Conservation (phyloP, 2,329 filamentous ascomycete genomes). For the Phaeosphaeriaceae sp. region DNA sequence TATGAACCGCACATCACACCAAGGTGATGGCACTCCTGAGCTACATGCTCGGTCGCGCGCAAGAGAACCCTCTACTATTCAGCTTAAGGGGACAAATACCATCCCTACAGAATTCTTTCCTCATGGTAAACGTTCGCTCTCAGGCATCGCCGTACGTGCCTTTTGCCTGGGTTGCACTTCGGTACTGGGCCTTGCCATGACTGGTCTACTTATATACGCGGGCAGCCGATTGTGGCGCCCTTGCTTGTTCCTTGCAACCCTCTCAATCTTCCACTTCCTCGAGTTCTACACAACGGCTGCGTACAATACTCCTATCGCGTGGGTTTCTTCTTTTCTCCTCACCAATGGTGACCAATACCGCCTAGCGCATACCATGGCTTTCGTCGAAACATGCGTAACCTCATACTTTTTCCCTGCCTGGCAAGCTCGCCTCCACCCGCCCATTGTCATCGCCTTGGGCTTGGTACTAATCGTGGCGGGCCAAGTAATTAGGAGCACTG, state of each 20-base stretch:
- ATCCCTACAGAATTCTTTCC: constrained; percentile 49
- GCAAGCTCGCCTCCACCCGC: constrained; percentile 52
- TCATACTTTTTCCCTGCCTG: constrained; percentile 60
- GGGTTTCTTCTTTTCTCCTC: constrained; percentile 79
- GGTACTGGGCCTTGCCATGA: constrained; percentile 40
- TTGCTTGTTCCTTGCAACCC: constrained; percentile 68
- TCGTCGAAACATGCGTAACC: constrained; percentile 73
- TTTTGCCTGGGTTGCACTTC: constrained; percentile 53
- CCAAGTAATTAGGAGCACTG: constrained; percentile 76
- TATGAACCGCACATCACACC: constrained; percentile 30
- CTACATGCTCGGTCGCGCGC: constrained; percentile 36
- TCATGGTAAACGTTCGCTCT: constrained; percentile 52
- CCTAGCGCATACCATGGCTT: constrained; percentile 77
- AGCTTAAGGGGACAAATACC: constrained; percentile 16
- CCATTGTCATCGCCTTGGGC: constrained; percentile 58
- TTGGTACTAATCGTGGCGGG: constrained; percentile 70
- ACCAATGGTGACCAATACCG: constrained; percentile 86
- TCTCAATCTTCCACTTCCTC: constrained; percentile 90
- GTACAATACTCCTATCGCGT: constrained; percentile 78
- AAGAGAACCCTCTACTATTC: constrained; percentile 27
- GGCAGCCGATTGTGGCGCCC: constrained; percentile 62
- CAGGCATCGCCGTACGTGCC: constrained; percentile 55
- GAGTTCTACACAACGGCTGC: constrained; percentile 91
- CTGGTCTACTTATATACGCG: constrained; percentile 35
- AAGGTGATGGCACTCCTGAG: constrained; percentile 33